Evolutionary conservation across 2,329 filamentous ascomycete species (phyloP).

Genomic region (Fusarium sp.): DNA sequence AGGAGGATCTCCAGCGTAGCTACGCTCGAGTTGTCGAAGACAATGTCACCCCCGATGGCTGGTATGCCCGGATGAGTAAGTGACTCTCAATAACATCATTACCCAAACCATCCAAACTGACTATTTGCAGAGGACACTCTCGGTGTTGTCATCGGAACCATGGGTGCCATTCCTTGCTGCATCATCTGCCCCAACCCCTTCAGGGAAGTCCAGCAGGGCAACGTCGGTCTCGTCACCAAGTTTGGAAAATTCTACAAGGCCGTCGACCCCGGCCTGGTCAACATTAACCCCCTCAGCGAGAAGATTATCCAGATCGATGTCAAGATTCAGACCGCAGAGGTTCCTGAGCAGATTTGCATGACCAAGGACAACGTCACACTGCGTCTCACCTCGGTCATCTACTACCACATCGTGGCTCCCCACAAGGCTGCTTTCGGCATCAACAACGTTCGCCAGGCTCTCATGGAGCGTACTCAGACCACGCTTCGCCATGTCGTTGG

Average conservation of each 20-base stretch:
- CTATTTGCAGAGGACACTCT: constrained; percentile 73
- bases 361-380: constrained; percentile 99
- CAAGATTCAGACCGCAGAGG: constrained; percentile 99
- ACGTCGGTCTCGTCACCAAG: constrained; percentile 94
- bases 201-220: constrained; percentile 91
- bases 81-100: constrained; percentile 34
- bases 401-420: constrained; percentile 96
- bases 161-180: constrained; percentile 92
- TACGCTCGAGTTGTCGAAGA: constrained; percentile 76
- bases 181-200: constrained; percentile 94
- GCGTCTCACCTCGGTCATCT: constrained; percentile 95
- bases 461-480: constrained; percentile 97
- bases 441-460: constrained; percentile 92
- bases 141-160: constrained; percentile 78
- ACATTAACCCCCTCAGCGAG: constrained; percentile 96
- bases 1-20: constrained; percentile 86
- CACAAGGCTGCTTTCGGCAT: constrained; percentile 99
- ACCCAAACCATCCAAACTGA: not conserved
- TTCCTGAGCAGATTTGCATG: constrained; percentile 97
- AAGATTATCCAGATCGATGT: constrained; percentile 92
- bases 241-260: constrained; percentile 96
- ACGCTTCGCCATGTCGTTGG: constrained; percentile 97
- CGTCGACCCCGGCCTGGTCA: constrained; percentile 95
- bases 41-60: constrained; percentile 80
- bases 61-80: constrained; percentile 90